Evolutionary conservation across 805 yeast species (phyloP).

Genomic region (Wickerhamiella alocasiicola): DNA sequence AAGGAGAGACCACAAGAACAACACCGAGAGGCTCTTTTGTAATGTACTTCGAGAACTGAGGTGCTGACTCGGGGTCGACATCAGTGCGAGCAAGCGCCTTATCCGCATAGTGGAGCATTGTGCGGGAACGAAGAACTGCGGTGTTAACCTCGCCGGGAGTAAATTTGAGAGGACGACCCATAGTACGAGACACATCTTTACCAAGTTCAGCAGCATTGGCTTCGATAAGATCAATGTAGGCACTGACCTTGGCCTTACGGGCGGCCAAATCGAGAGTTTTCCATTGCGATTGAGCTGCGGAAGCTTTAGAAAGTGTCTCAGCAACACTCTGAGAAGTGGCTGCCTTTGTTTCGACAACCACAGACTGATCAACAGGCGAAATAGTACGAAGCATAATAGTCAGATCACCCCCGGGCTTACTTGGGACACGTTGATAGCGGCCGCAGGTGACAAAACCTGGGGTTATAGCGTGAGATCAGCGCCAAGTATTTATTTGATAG

Average conservation of each 20-base stretch:
- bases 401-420: no score
- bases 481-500: no score
- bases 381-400: slow-evolving; percentile 22
- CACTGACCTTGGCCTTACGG: slow-evolving; percentile 21
- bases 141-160: slow-evolving; percentile 26
- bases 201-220: slow-evolving; percentile 21
- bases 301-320: slow-evolving; percentile 18
- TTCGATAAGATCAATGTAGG: slow-evolving; percentile 20
- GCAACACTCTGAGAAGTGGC: slow-evolving; percentile 19
- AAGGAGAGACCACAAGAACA: slow-evolving; percentile 80
- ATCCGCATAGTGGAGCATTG: slow-evolving; percentile 24
- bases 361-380: slow-evolving; percentile 24
- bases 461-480: no score
- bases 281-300: slow-evolving; percentile 22
- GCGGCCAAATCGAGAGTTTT: slow-evolving; percentile 16
- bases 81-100: slow-evolving; percentile 24
- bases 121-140: slow-evolving; percentile 23
- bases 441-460: no score
- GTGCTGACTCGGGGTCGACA: slow-evolving; percentile 20
- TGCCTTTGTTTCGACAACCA: slow-evolving; percentile 22
- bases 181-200: slow-evolving; percentile 25
- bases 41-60: slow-evolving; percentile 25
- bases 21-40: slow-evolving; percentile 75
- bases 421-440: no score
- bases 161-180: slow-evolving; percentile 28